These are phyloP conservation scores for Penicilliopsis zonata DNA, from an alignment of 495 filamentous ascomycete genomes.

Conservation along the genomic window DNA sequence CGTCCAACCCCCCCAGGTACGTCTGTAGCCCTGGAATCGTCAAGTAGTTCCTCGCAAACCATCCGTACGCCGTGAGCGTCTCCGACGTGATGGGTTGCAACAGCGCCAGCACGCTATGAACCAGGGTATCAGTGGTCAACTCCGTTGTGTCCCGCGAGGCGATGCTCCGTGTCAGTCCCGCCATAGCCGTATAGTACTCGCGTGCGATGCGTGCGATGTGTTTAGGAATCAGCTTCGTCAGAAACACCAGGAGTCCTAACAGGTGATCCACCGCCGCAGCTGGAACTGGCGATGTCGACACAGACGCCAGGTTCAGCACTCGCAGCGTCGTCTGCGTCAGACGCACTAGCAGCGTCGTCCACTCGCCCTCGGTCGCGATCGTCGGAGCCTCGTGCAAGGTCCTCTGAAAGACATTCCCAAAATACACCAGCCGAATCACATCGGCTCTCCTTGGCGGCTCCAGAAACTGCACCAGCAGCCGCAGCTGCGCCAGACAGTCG, in stretches of 20 bases:
- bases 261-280: conserved; percentile 17
- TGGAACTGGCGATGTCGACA: conserved; percentile 5
- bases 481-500: conserved; percentile 34
- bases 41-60: conserved; percentile 44
- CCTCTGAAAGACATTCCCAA: conserved; percentile 29
- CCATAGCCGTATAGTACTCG: conserved; percentile 33
- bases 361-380: conserved; percentile 31
- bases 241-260: conserved; percentile 23
- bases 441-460: conserved; percentile 26
- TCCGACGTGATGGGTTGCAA: conserved; percentile 34
- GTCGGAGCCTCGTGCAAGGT: conserved; percentile 25
- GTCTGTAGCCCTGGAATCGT: conserved; percentile 31
- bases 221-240: conserved; percentile 33
- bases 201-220: conserved; percentile 32
- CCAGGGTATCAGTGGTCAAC: conserved; percentile 13
- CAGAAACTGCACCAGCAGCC: conserved; percentile 38
- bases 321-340: conserved; percentile 33
- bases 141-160: conserved; percentile 8
- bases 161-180: conserved; percentile 22
- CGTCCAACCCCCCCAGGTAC: conserved; percentile 31
- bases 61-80: conserved; percentile 41
- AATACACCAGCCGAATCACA: conserved; percentile 29
- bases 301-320: conserved; percentile 21
- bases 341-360: conserved; percentile 34
- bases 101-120: conserved; percentile 33